Conservation (phyloP, 73 alveolate genomes). For the Effrenium voratum region DNA sequence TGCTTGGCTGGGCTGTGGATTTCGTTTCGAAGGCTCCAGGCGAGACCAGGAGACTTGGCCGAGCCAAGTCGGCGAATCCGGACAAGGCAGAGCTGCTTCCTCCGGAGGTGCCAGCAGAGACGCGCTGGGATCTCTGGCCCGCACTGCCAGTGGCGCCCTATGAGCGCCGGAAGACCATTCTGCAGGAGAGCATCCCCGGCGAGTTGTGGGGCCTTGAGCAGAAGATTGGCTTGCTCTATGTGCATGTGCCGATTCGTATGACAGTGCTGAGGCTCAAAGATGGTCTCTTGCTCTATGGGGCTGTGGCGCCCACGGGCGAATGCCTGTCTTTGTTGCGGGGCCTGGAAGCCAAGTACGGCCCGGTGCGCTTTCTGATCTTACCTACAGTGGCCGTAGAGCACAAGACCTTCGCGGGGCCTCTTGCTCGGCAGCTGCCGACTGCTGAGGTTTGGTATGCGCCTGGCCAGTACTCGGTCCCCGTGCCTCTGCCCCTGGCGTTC, state of each 20-base stretch:
- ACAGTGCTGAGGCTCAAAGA: conserved; percentile 57
- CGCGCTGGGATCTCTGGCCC: conserved; percentile 89
- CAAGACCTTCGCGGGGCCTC: conserved; percentile 90
- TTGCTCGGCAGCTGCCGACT: conserved; percentile 59
- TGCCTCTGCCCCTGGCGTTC: conserved; percentile 60
- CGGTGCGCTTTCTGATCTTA: conserved; percentile 48
- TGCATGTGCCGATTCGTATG: conserved; percentile 86
- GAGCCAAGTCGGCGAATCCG: too few relatives aligned
- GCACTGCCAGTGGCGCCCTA: conserved; percentile 91
- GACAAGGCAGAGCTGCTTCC: too few relatives aligned
- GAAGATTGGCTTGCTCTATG: conserved; percentile 90
- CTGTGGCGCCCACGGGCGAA: conserved; percentile 91
- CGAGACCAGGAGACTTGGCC: too few relatives aligned
- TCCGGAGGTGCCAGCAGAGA: conserved; percentile 60
- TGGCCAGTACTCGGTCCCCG: conserved; percentile 85
- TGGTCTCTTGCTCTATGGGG: conserved; percentile 73
- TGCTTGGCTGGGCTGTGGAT: too few relatives aligned
- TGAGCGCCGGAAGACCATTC: conserved; percentile 66
- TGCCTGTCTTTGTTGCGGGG: conserved; percentile 47
- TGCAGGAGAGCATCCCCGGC: conserved; percentile 59
- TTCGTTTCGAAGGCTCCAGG: too few relatives aligned
- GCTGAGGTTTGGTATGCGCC: conserved; percentile 66
- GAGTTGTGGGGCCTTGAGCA: conserved; percentile 91
- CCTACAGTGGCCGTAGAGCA: conserved; percentile 92
- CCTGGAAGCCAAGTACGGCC: conserved; percentile 66